Percentiles rank a stretch among this genome's conserved stretches.
Conservation (phyloP, 345 rosid species). For the Orychophragmus violaceus region DNA sequence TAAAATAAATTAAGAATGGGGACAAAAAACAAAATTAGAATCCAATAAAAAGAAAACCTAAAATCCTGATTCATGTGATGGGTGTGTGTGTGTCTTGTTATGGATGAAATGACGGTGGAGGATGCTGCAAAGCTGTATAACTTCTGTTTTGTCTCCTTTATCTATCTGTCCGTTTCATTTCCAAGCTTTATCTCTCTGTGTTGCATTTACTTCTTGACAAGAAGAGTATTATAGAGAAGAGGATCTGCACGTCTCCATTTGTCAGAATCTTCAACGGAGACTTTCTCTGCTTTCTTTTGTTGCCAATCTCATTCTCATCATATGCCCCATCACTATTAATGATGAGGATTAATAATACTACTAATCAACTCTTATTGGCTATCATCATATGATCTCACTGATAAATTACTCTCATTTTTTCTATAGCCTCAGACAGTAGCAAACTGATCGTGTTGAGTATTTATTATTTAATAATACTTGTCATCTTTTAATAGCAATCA, state of each 20-base stretch:
- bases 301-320: constrained; percentile 1
- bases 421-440: too few species aligned
- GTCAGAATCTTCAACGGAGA: constrained; percentile 16
- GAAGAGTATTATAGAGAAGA: neutral
- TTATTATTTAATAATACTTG: neutral
- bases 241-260: constrained; percentile 13
- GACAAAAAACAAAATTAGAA: neutral
- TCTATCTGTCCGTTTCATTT: constrained; percentile 12
- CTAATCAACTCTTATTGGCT: neutral
- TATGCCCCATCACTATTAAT: neutral
- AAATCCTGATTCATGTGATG: too few species aligned
- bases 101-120: constrained; percentile 20
- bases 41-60: neutral
- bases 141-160: constrained; percentile 19
- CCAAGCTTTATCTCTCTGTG: neutral
- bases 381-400: neutral
- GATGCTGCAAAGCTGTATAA: constrained; percentile 13
- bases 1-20: neutral
- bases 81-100: constrained; percentile 24
- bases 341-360: neutral
- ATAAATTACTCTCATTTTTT: neutral
- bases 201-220: constrained; percentile 21
- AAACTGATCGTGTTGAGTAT: too few species aligned
- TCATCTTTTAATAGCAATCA: neutral
- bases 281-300: constrained; percentile 12